Evolutionary conservation across 805 yeast species (phyloP), one percentile per base, ranked within the genome.

Genomic region (Nakazawaea ambrosiae): DNA sequence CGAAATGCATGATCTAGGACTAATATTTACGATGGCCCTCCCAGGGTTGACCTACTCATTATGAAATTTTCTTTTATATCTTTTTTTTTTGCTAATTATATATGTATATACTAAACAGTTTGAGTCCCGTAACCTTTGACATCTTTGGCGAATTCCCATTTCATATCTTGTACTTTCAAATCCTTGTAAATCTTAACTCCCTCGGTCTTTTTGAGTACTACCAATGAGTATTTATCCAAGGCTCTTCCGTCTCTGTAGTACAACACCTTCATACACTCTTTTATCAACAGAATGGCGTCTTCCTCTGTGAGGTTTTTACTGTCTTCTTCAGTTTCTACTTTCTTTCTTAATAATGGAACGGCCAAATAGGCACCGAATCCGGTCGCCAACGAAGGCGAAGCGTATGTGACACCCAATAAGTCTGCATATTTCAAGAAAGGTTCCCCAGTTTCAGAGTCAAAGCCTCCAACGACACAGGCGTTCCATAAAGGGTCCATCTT

Each of bases 401-500:
- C 71, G 60, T 85, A 92, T 2, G 95, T 74, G 20, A 88, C 96
- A 35, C 99, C 99, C 43, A 89, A 71, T 43, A 92, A 66, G 58
- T 92, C 96, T 32, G 88, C 95, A 54, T 85, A 89, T 48, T 81
- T 78, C 53, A 92, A 68, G 50, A 83, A 84, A 31, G 92, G 87
- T 48, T 74, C 69, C 33, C 65, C 70, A 28, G 57, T 51, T 40
- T 78, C 78, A 45, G 73, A 77, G 55, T 83, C 82, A 49, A 82
- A 33, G 8, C 99, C 99, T 11, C 88, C 96, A 36, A 92, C 97
- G 40, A 92, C 68, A 27, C 84, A 64, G 1, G 97, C 82, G 61
- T 92, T 92, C 97, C 97, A 92, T 46, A 88, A 69, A 18, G 99
- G 99, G 57, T 92, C 78, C 90, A 92, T 81, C 61, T 92, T 88